Base-by-base conservation (phyloP, 2,329 filamentous ascomycete genomes). In the Colletotrichum musicola region DNA sequence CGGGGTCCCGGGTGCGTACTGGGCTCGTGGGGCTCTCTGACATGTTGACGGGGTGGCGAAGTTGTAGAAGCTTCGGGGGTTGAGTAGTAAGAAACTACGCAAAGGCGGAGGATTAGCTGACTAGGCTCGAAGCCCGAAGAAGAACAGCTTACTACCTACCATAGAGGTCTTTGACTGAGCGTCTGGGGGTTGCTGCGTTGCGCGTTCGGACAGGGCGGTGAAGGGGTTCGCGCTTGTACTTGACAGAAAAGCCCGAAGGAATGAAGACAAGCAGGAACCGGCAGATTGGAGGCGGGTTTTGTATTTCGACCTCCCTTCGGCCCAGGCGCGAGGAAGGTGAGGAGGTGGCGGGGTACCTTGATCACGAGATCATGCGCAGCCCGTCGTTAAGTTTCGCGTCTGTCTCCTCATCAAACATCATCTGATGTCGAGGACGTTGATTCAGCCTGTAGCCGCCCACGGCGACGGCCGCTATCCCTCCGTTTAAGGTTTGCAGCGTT, bases 321-420 rank as follows among this genome's bases (percentile, higher is more conserved):
- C 20, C 40, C 30, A 35, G 30, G 30, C 30, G 30, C 30, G 10
- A 35, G 30, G 30, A 44, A 42, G 25, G n/a, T 18, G 35, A 56
- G 38, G 50, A 56, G 35, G 66, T 40, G 66, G 55, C 50, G 55
- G 66, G 62, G 62, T 38, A 50, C 22, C 40, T 46, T 40, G 50
- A 50, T 64, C 62, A 69, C 62, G 51, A 64, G 62, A 56, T 56
- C 49, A 57, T 44, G 25, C 54, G 44, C 42, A 13, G 46, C 42
- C 35, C 30, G 30, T 35, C 46, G 27, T 40, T 56, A 46, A 55
- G 62, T 69, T 69, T 69, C 66, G 66, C 62, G 35, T 51, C 62
- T 46, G 66, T 61, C 50, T 69, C 66, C 44, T 66, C 55, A 61
- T 69, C 62, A 69, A 66, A 69, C 66, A 69, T 66, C 55, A 50